Percentiles rank a stretch among this genome's conserved stretches.
Conservation (phyloP, 2,329 filamentous ascomycete genomes). For the Albifimbria verrucaria region DNA sequence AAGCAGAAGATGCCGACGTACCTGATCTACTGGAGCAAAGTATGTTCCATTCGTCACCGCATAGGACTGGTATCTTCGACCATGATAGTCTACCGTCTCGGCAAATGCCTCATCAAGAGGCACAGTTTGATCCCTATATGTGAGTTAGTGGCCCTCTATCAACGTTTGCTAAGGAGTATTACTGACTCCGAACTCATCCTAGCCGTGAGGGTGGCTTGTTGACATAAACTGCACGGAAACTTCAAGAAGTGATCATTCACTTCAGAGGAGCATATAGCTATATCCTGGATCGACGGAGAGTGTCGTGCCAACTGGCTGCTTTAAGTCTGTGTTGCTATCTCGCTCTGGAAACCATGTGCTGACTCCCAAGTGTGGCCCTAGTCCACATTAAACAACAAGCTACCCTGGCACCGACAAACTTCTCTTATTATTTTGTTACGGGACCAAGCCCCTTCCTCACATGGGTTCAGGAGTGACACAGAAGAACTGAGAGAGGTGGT, state of each 20-base stretch:
- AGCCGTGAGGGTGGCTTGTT: too few relatives aligned
- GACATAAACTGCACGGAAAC: too few relatives aligned
- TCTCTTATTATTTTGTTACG: constrained; percentile 18
- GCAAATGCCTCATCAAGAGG: constrained; percentile 56
- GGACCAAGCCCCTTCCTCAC: background rate
- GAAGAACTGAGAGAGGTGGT: background rate
- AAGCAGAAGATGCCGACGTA: constrained; percentile 33
- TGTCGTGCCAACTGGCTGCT: background rate
- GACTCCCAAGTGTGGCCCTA: constrained; percentile 25
- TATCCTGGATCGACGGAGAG: too few relatives aligned
- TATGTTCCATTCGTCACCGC: constrained; percentile 63
- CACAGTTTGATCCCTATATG: constrained; percentile 43
- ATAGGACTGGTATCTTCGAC: constrained; percentile 65
- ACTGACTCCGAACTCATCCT: background rate
- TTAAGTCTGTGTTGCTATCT: background rate
- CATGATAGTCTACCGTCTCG: constrained; percentile 57
- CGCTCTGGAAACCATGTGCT: constrained; percentile 25
- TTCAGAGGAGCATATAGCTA: too few relatives aligned
- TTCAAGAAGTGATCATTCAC: too few relatives aligned
- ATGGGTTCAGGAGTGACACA: too few relatives aligned
- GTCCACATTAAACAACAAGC: constrained; percentile 23
- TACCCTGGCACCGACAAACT: constrained; percentile 23
- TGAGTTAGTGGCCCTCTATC: background rate
- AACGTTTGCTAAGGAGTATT: background rate
- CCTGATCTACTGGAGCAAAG: constrained; percentile 69